Base-by-base conservation (phyloP, 179 eudicot species). In the Silene vulgaris region DNA sequence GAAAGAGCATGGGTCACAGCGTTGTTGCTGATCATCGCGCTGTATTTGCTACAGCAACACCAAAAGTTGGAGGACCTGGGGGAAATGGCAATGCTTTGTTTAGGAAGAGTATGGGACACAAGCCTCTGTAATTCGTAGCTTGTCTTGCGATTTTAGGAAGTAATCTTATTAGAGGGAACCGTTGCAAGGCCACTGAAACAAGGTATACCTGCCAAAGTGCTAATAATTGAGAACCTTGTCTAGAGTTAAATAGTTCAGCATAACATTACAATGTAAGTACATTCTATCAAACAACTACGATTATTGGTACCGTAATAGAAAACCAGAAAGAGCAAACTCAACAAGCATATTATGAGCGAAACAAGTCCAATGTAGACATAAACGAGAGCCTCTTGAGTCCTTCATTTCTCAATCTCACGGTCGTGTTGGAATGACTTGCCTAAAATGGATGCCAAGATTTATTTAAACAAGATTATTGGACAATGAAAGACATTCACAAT, bases 1-100 rank as follows among this genome's bases (percentile, higher is more conserved):
- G 73, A 23, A 69, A 69, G 60, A 69, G 73, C 73, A 21, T 45
- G 73, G 73, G 73, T 45, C 73, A 69, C 59, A 48, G 35, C 28
- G 48, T 30, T 20, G 30, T 29, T 48, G 60, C 4, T 20, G n/a
- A 8, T 21, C 32, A 40, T 19, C 57, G 1, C 20, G 14, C 72
- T 17, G 72, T 21, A 21, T 19, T n/a, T 3, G 5, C 14, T 0
- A 45, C 13, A 6, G 19, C 48, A 9, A 48, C 73, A 20, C 73
- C 60, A 13, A 69, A 69, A 21, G 37, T 48, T 45, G 73, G 73
- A 69, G 73, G 73, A 45, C 19, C 60, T 20, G 37, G 56, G 4
- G 48, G 60, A 45, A 13, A 2, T 3, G 35, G 35, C n/a, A 21
- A 45, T 21, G 30, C 59, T 69, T 45, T 48, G 11, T 30, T 69